A percentile compares a stretch with the other conserved stretches of the same genome.
Evolutionary conservation across 129 eudicot genomes (phyloP).

Genomic region (Saussurea involucrata): DNA sequence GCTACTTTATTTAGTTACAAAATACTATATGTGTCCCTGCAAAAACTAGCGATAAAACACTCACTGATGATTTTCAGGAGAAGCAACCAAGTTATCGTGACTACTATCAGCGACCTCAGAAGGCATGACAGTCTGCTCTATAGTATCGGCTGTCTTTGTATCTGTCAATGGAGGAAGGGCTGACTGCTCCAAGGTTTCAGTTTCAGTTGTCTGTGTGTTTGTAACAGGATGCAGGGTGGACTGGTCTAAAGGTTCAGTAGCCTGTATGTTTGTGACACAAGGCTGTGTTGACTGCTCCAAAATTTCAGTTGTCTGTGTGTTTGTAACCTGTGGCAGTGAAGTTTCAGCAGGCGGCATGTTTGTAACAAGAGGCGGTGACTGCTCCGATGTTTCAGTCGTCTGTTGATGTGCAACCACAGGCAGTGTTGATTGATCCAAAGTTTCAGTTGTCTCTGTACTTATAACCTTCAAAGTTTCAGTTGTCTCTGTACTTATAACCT

Average conservation of each 20-base stretch:
- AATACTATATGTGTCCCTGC: not conserved
- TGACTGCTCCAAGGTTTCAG: conserved; percentile 17
- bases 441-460: conserved; percentile 19
- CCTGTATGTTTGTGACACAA: conserved; percentile 12
- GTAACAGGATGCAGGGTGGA: conserved; percentile 6
- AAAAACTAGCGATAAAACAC: conserved; percentile 15
- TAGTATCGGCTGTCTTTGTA: conserved; percentile 14
- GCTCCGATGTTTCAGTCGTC: conserved; percentile 18
- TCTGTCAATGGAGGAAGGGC: conserved; percentile 6
- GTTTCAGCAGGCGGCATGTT: conserved; percentile 11
- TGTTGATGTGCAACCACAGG: conserved; percentile 13
- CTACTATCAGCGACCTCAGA: conserved; percentile 20
- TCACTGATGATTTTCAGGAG: conserved; percentile 31
- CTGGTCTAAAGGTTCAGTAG: conserved; percentile 17
- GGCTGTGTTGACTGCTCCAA: conserved; percentile 2
- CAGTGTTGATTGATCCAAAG: conserved; percentile 9
- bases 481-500: conserved; percentile 5
- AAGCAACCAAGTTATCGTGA: conserved; percentile 21
- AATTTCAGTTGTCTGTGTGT: conserved; percentile 10
- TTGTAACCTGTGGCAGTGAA: conserved; percentile 6
- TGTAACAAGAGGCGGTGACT: not conserved
- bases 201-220: not conserved
- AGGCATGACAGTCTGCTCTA: conserved; percentile 19
- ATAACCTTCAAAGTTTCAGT: conserved; percentile 27
- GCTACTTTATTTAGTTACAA: not conserved